phyloP scores from a whole-genome alignment of 768 basidiomycete species.

The Rossbeevera mucosa region DNA sequence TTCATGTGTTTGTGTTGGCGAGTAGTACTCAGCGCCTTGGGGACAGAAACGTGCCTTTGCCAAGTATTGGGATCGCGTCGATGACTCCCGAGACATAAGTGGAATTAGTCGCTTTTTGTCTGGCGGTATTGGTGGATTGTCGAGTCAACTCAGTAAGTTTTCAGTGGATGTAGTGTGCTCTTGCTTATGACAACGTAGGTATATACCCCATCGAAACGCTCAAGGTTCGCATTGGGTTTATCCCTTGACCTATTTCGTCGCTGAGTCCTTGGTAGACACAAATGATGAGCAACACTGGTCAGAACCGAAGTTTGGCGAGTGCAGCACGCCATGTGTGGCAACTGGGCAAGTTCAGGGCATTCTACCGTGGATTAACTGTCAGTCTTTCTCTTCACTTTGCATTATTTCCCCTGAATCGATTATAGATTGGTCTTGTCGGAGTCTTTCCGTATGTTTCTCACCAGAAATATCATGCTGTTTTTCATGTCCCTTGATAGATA shows the following conservation, averaged over 20 bases:
- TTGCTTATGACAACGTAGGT: constrained; percentile 42
- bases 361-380: constrained; percentile 88
- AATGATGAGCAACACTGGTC: constrained; percentile 88
- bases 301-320: constrained; percentile 51
- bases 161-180: constrained; percentile 3
- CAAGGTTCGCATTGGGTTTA: constrained; percentile 49
- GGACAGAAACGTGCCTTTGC: constrained; percentile 91
- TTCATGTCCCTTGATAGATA: constrained; percentile 43
- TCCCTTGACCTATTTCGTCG: background rate
- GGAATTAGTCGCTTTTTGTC: constrained; percentile 90
- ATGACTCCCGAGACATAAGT: constrained; percentile 84
- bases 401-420: constrained; percentile 11
- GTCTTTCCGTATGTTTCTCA: constrained; percentile 80
- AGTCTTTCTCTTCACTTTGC: constrained; percentile 32
- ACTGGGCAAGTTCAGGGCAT: constrained; percentile 75
- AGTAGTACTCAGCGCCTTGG: constrained; percentile 15
- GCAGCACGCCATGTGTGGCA: constrained; percentile 74
- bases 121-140: constrained; percentile 94
- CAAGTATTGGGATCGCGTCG: constrained; percentile 84
- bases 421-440: constrained; percentile 86
- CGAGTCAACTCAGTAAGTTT: constrained; percentile 80
- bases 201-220: constrained; percentile 97
- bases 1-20: constrained; percentile 10
- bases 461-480: background rate
- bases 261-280: constrained; percentile 54